Evolutionary conservation across 2,329 filamentous ascomycete genomes (phyloP), one percentile per base, ranked within the genome.

Genomic region (Arthrobotrys megalospora): DNA sequence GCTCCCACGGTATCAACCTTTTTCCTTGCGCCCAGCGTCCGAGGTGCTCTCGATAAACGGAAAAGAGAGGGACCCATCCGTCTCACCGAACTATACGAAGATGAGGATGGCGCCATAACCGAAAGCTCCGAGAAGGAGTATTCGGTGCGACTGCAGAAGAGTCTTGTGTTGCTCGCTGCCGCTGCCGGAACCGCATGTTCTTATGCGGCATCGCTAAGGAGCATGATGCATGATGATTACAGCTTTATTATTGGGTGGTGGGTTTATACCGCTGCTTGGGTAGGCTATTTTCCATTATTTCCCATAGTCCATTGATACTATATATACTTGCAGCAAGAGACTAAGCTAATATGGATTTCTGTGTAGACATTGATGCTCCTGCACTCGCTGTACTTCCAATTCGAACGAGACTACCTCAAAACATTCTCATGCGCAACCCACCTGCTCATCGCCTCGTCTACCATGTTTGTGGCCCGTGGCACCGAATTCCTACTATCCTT

Each of bases 51-150:
- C 34, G 66, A 77, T 34, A 71, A 66, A 52, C 73, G 73, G 50
- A 77, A 77, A 62, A 45, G 76, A 41, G 68, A 73, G 38, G 76
- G 68, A 16, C 36, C 63, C 5, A 79, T 79, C 34, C 68, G 76
- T n/a, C 76, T 79, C 45, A 67, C 81, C 12, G 84, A 87, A 10
- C 85, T 87, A 11, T 94, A 94, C 82, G 85, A 90, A 80, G 92
- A 94, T 82, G 85, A 87, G 79, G 92, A 94, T 84, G 92, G 92
- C 60, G 86, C 88, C 80, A 91, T 90, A 36, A 91, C 90, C 0
- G 86, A 88, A 47, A 89, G 91, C 82, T 89, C 90, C 0, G 83
- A 90, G 65, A 86, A 87, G 21, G 86, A 86, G 45, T 94, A 91
- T 82, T 91, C 91, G 32, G 88, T 89, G 80, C 88, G 85, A 72